Conservation (phyloP, 495 filamentous ascomycete species). For the Aspergillus mulundensis region DNA sequence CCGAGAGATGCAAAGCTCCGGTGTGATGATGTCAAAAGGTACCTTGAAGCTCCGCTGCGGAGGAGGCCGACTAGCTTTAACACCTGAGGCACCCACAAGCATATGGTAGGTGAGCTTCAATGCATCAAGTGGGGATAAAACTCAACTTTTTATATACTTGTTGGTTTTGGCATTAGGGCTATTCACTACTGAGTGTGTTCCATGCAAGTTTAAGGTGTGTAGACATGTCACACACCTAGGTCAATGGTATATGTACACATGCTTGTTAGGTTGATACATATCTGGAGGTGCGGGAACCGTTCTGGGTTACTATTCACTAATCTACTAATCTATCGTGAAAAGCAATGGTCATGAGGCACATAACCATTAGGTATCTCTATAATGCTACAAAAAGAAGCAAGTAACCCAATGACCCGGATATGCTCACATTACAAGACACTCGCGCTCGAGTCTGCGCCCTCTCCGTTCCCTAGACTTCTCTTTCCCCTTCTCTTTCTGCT, state of each 20-base stretch:
- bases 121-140: too few species aligned
- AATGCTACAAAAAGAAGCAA: not conserved
- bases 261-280: too few species aligned
- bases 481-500: conserved; percentile 27
- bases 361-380: not conserved
- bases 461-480: conserved; percentile 46
- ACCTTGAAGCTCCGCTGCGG: conserved; percentile 5
- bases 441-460: conserved; percentile 58
- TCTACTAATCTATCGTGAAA: too few species aligned
- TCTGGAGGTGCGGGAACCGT: too few species aligned
- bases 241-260: too few species aligned
- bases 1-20: conserved; percentile 1
- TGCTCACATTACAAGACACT: conserved; percentile 49
- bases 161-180: too few species aligned
- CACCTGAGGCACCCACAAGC: not conserved
- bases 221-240: too few species aligned
- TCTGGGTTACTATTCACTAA: too few species aligned
- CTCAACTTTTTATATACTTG: too few species aligned
- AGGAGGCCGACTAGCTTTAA: conserved; percentile 1
- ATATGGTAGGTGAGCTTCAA: too few species aligned
- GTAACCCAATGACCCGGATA: not conserved
- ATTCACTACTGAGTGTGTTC: too few species aligned
- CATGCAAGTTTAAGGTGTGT: too few species aligned
- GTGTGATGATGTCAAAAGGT: not conserved
- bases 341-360: not conserved